Evolutionary conservation across 2,329 filamentous ascomycete genomes (phyloP).

Genomic region (Coniochaeta sp.): DNA sequence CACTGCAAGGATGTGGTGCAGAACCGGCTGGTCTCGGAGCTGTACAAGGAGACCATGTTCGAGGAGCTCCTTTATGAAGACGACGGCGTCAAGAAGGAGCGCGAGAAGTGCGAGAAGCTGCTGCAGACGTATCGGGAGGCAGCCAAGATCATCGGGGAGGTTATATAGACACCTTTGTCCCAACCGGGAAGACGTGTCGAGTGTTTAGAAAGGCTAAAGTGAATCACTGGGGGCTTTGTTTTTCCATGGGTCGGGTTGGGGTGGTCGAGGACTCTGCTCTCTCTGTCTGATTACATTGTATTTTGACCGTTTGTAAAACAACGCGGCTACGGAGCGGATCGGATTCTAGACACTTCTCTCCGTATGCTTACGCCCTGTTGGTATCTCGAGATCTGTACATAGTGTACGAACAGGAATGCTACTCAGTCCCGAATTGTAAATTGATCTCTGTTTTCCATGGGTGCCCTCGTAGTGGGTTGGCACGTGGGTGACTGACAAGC

Average conservation of each 20-base stretch:
- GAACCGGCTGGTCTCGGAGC: slow-evolving; percentile 88
- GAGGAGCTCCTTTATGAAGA: slow-evolving; percentile 95
- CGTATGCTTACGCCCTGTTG: not conserved
- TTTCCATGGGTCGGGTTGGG: not conserved
- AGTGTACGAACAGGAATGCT: not conserved
- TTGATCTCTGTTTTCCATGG: not conserved
- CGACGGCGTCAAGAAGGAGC: slow-evolving; percentile 92
- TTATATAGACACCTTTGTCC: slow-evolving; percentile 49
- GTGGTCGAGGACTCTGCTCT: not conserved
- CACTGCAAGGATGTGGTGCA: slow-evolving; percentile 98
- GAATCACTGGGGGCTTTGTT: not conserved
- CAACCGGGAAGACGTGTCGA: not conserved
- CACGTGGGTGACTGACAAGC: not conserved
- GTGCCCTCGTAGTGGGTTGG: not conserved
- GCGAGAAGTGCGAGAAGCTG: slow-evolving; percentile 96
- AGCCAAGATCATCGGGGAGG: slow-evolving; percentile 95
- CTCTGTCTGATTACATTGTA: slow-evolving; percentile 1
- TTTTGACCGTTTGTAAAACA: not conserved
- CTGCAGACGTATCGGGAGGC: slow-evolving; percentile 95
- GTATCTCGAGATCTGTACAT: not conserved
- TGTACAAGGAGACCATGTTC: slow-evolving; percentile 89
- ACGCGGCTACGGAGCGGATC: not conserved
- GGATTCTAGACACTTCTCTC: not conserved
- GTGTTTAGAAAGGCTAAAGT: not conserved
- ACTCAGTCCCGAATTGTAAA: not conserved